Evolutionary conservation across 139 green algal species (phyloP).

Genomic region (Protoeuglena noctilucae): DNA sequence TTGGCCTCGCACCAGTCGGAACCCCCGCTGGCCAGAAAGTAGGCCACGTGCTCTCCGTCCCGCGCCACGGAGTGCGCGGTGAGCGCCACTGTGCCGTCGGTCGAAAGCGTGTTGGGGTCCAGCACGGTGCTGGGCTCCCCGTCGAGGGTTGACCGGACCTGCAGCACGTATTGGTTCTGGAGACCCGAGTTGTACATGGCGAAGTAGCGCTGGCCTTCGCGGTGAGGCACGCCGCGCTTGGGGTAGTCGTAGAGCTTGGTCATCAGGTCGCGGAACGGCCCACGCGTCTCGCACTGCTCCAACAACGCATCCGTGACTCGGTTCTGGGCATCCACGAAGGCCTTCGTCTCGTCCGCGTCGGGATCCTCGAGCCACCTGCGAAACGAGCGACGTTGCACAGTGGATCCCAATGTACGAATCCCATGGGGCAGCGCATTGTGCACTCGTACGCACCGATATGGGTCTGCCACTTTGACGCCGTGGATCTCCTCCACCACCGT

Average conservation of each 20-base stretch:
- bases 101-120: slow-evolving; percentile 71
- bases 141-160: slow-evolving; percentile 34
- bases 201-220: slow-evolving; percentile 47
- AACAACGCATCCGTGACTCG: slow-evolving; percentile 49
- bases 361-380: slow-evolving; percentile 70
- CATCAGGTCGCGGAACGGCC: slow-evolving; percentile 39
- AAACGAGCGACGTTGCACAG: neutral
- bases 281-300: slow-evolving; percentile 34
- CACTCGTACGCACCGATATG: slow-evolving; percentile 25
- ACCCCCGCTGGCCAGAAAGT: slow-evolving; percentile 48
- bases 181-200: slow-evolving; percentile 75
- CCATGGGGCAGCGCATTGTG: neutral
- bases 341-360: slow-evolving; percentile 45
- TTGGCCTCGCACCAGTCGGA: slow-evolving; percentile 17
- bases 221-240: slow-evolving; percentile 46
- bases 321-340: slow-evolving; percentile 73
- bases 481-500: slow-evolving; percentile 47
- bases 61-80: slow-evolving; percentile 42
- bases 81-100: slow-evolving; percentile 53
- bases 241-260: slow-evolving; percentile 57
- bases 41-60: slow-evolving; percentile 49
- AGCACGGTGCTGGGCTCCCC: slow-evolving; percentile 41
- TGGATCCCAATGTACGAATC: neutral
- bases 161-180: slow-evolving; percentile 69
- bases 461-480: slow-evolving; percentile 44